Base-by-base conservation (phyloP, 495 filamentous ascomycete species). In the Hypomontagnella submonticulosa region DNA sequence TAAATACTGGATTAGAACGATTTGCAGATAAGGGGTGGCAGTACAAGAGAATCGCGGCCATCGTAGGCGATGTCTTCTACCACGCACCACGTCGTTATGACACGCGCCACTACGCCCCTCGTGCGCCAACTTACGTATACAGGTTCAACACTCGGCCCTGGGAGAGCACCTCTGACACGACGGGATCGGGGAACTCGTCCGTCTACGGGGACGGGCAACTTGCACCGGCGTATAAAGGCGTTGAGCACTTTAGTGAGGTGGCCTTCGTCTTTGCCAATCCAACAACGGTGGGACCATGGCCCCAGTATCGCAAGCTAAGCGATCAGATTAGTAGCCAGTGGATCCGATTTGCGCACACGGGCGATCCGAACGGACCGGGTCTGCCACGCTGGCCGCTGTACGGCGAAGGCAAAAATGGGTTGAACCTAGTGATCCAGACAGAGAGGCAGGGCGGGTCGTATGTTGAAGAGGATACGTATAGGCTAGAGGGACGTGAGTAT, bases 21-120 rank as follows among this genome's bases (percentile, higher is more conserved):
- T 76, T 76, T 43, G 56, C 71, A 6, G 61, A 63, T 15, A 30
- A 51, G 18, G 74, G 74, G 2, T 63, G 58, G 48, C 74, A 76
- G 54, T 76, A 73, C n/a, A 76, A 76, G 46, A 69, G 74, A 13
- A 60, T 69, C 2, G 73, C 74, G 1, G 74, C 74, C 3, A 75
- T 76, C 41, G 63, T 76, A 0, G 74, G 74, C 12, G 74, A 76
- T 38, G 56, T 76, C 23, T 76, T 71, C 58, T 76, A 76, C 60
- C 74, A 76, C 50, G 74, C 61, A 30, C 72, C 74, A 11, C 71
- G 74, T 1, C 64, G 66, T 13, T 69, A 57, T 50, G 74, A 76
- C 40, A 66, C 62, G 37, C 52, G 60, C 7, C 34, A 66, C 16
- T 76, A 76, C 37, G 55, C 67, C 0, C 23, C 53, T 9, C 53